Base-by-base conservation (phyloP, 345 rosid genomes). In the Ceriops decandra region DNA sequence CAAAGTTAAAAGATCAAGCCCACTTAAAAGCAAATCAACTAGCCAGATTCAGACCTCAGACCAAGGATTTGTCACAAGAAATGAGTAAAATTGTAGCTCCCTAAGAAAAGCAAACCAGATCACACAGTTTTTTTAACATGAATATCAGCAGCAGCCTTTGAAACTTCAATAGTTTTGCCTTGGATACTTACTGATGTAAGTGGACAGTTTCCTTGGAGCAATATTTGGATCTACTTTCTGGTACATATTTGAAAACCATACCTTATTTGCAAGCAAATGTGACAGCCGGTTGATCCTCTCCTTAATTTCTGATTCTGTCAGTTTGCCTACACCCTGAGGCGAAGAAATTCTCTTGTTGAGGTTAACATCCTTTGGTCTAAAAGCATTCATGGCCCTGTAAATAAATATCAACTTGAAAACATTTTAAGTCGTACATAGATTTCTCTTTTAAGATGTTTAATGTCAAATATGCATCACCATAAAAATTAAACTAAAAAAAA, bases 301-400 rank as follows among this genome's bases (percentile, higher is more conserved):
- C 79, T 85, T 85, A 38, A 95, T 88, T 32, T 84, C 87, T 57
- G 88, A 84, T 79, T 91, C 95, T 9, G 88, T 79, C 84, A 79
- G 62, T 73, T 88, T 87, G 42, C 74, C 77, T 20, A n/a, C 36
- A 28, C 74, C 73, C 8, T 66, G 73, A 0, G 97, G 88, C 24
- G 93, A 85, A 68, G 82, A 75, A 57, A 70, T 77, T 77, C 70
- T 89, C 83, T 72, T 78, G 70, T 56, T 77, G 56, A 73, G 62
- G n/a, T 76, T 82, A 54, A 90, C 72, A 76, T 91, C 96, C 84
- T 90, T 88, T 1, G 97, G 97, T 26, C 90, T 91, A 83, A 91
- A 88, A 47, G 99, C 99, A 73, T 73, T 82, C 66, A 69, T 83
- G 53, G 96, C 92, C 81, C 99, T 90, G 78, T 35, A 66, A 71